Conservation (phyloP, 176 grass and related monocot species). For the Bonia amplexicaulis region DNA sequence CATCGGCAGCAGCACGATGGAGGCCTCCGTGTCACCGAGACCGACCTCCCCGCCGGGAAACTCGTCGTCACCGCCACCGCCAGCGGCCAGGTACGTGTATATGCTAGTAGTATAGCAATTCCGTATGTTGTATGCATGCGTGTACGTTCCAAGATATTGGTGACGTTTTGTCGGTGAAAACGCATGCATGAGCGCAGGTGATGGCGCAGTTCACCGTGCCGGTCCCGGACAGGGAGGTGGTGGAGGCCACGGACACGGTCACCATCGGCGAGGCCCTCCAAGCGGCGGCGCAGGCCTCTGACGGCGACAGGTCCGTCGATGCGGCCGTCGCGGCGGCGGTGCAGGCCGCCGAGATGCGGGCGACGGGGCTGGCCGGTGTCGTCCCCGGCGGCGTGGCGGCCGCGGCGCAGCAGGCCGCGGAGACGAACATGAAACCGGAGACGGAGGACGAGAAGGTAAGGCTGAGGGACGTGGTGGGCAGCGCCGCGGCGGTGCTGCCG, state of each 20-base stretch:
- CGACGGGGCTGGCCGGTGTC: conserved; percentile 15
- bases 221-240: neutral
- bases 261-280: conserved; percentile 43
- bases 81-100: conserved; percentile 6
- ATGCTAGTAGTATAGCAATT: neutral
- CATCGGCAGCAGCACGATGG: neutral
- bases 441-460: neutral
- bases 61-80: conserved; percentile 35
- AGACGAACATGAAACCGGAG: neutral
- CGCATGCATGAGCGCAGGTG: neutral
- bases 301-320: neutral
- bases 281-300: conserved; percentile 3
- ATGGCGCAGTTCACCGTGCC: conserved; percentile 42
- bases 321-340: conserved; percentile 25
- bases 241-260: conserved; percentile 15
- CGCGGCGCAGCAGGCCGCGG: conserved; percentile 15
- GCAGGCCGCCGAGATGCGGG: conserved; percentile 34
- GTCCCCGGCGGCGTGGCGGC: conserved; percentile 35
- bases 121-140: neutral
- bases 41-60: neutral
- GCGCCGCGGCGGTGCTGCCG: conserved; percentile 13
- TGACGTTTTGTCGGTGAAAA: too few species aligned
- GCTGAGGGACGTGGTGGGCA: conserved; percentile 33
- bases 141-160: neutral
- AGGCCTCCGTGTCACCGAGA: conserved; percentile 17